These are phyloP conservation scores for Aegilops speltoides DNA, from an alignment of 176 grass and related monocot species.

Conservation along the genomic window DNA sequence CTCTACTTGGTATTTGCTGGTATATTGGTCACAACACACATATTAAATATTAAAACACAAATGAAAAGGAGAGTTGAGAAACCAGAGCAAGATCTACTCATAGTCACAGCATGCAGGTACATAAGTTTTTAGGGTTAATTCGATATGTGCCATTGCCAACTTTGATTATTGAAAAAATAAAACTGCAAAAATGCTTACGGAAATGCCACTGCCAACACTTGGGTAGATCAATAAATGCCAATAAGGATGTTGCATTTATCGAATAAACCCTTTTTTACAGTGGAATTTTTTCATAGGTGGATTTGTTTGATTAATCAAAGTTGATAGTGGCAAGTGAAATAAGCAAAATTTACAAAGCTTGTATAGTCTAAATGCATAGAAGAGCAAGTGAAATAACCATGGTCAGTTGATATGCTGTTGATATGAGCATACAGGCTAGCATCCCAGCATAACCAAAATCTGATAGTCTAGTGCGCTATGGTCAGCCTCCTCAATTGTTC, in stretches of 20 bases:
- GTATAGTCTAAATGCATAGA: background rate
- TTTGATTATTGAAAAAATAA: background rate
- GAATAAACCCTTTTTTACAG: background rate
- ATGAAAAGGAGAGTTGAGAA: background rate
- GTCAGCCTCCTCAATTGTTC: background rate
- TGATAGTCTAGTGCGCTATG: background rate
- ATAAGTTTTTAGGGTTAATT: background rate
- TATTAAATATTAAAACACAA: conserved; percentile 3
- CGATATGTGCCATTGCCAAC: background rate
- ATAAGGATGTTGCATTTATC: background rate
- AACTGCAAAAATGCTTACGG: background rate
- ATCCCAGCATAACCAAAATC: background rate
- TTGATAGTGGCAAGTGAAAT: no score
- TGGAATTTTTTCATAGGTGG: no score
- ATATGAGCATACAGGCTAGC: background rate
- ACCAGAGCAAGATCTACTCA: background rate
- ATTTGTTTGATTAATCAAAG: no score
- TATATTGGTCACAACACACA: background rate
- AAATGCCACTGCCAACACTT: background rate
- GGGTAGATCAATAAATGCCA: background rate
- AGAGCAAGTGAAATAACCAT: background rate
- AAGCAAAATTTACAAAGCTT: no score
- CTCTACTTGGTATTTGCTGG: background rate
- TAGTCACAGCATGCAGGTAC: background rate
- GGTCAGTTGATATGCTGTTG: background rate